These are phyloP conservation scores for Clohesyomyces aquaticus DNA, from an alignment of 495 filamentous ascomycete genomes.

Conservation along the genomic window DNA sequence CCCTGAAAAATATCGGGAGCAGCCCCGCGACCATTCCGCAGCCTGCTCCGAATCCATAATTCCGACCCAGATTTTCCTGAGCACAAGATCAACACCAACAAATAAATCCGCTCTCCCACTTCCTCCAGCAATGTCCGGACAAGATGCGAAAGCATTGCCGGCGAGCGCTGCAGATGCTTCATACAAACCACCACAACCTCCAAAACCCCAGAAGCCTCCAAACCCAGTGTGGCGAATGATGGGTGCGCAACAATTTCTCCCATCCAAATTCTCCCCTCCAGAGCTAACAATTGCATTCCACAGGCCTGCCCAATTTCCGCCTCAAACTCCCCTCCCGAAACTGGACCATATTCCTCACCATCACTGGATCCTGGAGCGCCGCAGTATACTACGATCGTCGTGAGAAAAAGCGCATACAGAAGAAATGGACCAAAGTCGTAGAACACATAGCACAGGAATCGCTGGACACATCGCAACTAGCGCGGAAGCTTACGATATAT, in stretches of 20 bases:
- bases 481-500: conserved; percentile 84
- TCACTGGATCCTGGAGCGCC: conserved; percentile 75
- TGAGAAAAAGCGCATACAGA: conserved; percentile 78
- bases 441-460: conserved; percentile 83
- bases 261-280: neutral
- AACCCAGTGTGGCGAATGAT: conserved; percentile 41
- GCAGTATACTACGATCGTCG: conserved; percentile 87
- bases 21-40: too few species aligned
- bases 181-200: conserved; percentile 27
- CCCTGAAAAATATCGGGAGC: too few species aligned
- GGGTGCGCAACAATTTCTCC: conserved; percentile 32
- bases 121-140: conserved; percentile 13
- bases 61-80: neutral
- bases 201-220: conserved; percentile 33
- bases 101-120: neutral
- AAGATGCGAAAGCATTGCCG: conserved; percentile 13
- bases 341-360: conserved; percentile 90
- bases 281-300: conserved; percentile 9
- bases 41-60: neutral
- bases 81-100: neutral
- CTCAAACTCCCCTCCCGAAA: conserved; percentile 92
- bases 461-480: conserved; percentile 68
- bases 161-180: neutral
- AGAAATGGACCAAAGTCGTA: conserved; percentile 85
- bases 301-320: conserved; percentile 74